Evolutionary conservation across 148 eudicot species (phyloP), one percentile per base, ranked within the genome.

Genomic region (Nepenthes gracilis): DNA sequence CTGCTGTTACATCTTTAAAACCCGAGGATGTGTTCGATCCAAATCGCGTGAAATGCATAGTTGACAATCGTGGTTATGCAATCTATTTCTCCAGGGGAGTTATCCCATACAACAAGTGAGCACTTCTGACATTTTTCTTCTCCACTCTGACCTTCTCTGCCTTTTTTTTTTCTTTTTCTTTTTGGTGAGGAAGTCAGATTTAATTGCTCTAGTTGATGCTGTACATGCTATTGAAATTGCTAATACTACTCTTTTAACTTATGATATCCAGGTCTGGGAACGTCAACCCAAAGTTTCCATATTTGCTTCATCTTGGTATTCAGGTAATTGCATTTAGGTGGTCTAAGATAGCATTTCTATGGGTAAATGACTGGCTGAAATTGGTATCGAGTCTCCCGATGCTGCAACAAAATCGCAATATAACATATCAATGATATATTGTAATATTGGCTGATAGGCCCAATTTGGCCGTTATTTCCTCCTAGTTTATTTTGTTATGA

Each of bases 21-120:
- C 78, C 96, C 34, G 96, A 83, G 71, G 95, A 93, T 62, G 98
- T 96, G 55, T 86, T 88, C 70, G 96, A 93, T 70, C 83, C 91
- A 48, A 88, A 93, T 76, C 86, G 98, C 8, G 98, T 88, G 61
- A 93, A 88, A 77, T 88, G 98, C 64, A 85, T 93, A 43, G 80
- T 88, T 48, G 94, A 93, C 70, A 86, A 82, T 74, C 75, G 40
- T 70, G 96, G 85, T 36, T 93, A 84, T 78, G 96, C 98, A 60
- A 82, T 88, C 36, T 88, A 93, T 68, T 93, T 93, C 70, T 88
- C 96, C 43, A 79, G 96, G 72, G 98, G 96, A 69, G 76, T 93
- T 61, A 82, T 93, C 64, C 98, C 96, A 37, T 78, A 55, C 61
- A 93, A 88, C 80, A 93, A 93, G 95, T 86, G 60, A 63, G 82